Percentiles rank a stretch among this genome's conserved stretches.
phyloP scores from a whole-genome alignment of 2,329 filamentous ascomycete species.

The Scedosporium minutisporum region DNA sequence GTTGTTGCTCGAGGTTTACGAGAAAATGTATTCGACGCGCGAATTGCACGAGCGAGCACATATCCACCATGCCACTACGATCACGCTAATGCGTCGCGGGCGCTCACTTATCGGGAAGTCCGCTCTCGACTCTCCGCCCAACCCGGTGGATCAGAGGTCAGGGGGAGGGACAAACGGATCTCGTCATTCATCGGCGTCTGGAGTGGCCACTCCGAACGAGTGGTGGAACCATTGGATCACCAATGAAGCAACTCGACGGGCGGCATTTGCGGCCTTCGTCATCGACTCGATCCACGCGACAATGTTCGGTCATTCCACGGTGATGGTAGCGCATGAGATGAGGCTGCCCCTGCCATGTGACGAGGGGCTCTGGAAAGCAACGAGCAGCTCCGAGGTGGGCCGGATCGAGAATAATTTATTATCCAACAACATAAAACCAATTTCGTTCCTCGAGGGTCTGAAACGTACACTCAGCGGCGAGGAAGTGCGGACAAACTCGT shows the following conservation, averaged over 20 bases:
- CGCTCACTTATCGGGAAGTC: conserved; percentile 83
- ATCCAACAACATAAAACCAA: conserved; percentile 72
- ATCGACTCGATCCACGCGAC: conserved; percentile 94
- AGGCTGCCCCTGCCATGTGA: conserved; percentile 84
- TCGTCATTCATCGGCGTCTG: conserved; percentile 52
- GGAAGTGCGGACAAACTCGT: conserved; percentile 81
- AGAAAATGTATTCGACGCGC: conserved; percentile 95
- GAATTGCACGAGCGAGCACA: conserved; percentile 89
- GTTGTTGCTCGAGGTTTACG: conserved; percentile 81
- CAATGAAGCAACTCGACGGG: conserved; percentile 79
- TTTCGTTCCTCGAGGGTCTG: conserved; percentile 81
- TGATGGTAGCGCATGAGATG: conserved; percentile 96
- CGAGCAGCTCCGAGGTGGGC: conserved; percentile 76
- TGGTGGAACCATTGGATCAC: conserved; percentile 97
- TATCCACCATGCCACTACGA: conserved; percentile 91
- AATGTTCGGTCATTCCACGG: conserved; percentile 94
- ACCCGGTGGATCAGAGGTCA: conserved; percentile 49
- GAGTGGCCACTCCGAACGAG: conserved; percentile 62
- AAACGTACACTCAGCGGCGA: conserved; percentile 83
- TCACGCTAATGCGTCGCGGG: conserved; percentile 89
- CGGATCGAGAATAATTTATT: conserved; percentile 72
- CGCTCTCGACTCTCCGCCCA: conserved; percentile 74
- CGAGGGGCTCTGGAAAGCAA: conserved; percentile 84
- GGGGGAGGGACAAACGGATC: conserved; percentile 35
- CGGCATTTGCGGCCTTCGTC: conserved; percentile 88